A percentile compares a stretch with the other conserved stretches of the same genome.
These are phyloP conservation scores for Botryotinia convoluta DNA, from an alignment of 2,329 filamentous ascomycete species.

Conservation along the genomic window DNA sequence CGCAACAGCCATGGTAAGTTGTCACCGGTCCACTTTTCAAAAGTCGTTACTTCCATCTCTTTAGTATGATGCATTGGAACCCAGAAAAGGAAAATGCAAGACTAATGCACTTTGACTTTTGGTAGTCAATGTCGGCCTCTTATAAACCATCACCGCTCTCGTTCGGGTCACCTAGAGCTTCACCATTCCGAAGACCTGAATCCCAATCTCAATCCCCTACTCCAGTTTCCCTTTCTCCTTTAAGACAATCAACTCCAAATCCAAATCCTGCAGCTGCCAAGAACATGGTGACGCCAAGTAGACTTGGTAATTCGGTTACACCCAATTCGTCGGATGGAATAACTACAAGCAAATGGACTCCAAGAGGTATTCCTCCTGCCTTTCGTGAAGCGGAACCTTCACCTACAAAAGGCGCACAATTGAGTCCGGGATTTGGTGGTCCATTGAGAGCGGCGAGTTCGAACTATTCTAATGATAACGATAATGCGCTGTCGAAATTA, in stretches of 20 bases:
- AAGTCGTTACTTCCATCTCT: constrained; percentile 16
- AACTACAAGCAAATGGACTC: constrained; percentile 31
- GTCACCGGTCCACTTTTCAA: constrained; percentile 18
- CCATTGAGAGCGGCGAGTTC: constrained; percentile 27
- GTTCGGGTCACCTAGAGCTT: constrained; percentile 68
- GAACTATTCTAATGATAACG: constrained; percentile 27
- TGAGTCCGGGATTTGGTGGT: constrained; percentile 34
- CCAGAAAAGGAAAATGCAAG: constrained; percentile 14
- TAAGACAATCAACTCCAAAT: constrained; percentile 60
- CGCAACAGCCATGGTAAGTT: constrained; percentile 21
- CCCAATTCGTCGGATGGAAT: constrained; percentile 40
- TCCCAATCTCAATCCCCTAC: constrained; percentile 51
- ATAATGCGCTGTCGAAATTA: constrained; percentile 65
- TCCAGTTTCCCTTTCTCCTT: constrained; percentile 64
- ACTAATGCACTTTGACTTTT: constrained; percentile 9
- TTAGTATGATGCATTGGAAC: constrained; percentile 4
- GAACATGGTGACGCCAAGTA: constrained; percentile 42
- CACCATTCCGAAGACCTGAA: constrained; percentile 61
- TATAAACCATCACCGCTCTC: constrained; percentile 72
- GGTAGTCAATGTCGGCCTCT: constrained; percentile 40
- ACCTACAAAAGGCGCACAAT: constrained; percentile 35
- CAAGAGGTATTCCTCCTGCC: constrained; percentile 37
- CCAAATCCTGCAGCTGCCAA: constrained; percentile 60
- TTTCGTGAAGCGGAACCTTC: constrained; percentile 38
- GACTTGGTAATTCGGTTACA: constrained; percentile 41